Percentiles rank a stretch among this genome's conserved stretches.
These are phyloP conservation scores for Salvia rosmarinus DNA, from an alignment of 257 asterid species.

Conservation along the genomic window DNA sequence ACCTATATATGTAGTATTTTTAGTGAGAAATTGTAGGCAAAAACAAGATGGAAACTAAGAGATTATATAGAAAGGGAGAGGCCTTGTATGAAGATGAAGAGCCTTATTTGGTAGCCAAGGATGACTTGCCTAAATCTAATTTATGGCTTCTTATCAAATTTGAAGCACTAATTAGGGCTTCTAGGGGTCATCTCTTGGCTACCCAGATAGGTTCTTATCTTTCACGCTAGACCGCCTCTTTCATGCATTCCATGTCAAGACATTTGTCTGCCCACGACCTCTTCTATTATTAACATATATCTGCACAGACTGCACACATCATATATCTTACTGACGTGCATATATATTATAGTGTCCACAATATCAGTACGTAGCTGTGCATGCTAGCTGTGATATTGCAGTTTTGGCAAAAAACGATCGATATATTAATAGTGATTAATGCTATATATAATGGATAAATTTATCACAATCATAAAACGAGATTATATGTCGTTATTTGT, in stretches of 20 bases:
- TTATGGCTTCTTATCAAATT: slow-evolving; percentile 16
- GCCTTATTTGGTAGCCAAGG: slow-evolving; percentile 64
- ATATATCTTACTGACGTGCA: too few species aligned
- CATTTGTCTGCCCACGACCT: too few species aligned
- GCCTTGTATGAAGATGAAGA: slow-evolving; percentile 55
- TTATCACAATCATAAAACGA: too few species aligned
- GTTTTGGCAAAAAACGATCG: too few species aligned
- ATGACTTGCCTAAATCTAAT: slow-evolving; percentile 61
- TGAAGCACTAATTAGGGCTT: slow-evolving; percentile 15
- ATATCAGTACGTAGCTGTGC: too few species aligned
- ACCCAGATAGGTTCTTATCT: slow-evolving; percentile 30
- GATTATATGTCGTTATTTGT: too few species aligned
- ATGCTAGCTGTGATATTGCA: too few species aligned
- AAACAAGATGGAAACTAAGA: not conserved
- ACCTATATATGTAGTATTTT: slow-evolving; percentile 8
- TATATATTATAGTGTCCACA: too few species aligned
- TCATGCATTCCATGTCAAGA: not conserved
- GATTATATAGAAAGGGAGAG: slow-evolving; percentile 36
- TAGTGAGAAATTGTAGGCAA: not conserved
- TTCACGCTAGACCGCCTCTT: slow-evolving; percentile 25
- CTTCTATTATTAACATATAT: too few species aligned
- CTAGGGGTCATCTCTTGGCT: slow-evolving; percentile 52
- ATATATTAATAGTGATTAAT: too few species aligned
- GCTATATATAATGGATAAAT: too few species aligned
- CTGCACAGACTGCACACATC: too few species aligned